These are phyloP conservation scores for Cryptococcus depauperatus DNA, from an alignment of 1,284 basidiomycete genomes.

Conservation along the genomic window DNA sequence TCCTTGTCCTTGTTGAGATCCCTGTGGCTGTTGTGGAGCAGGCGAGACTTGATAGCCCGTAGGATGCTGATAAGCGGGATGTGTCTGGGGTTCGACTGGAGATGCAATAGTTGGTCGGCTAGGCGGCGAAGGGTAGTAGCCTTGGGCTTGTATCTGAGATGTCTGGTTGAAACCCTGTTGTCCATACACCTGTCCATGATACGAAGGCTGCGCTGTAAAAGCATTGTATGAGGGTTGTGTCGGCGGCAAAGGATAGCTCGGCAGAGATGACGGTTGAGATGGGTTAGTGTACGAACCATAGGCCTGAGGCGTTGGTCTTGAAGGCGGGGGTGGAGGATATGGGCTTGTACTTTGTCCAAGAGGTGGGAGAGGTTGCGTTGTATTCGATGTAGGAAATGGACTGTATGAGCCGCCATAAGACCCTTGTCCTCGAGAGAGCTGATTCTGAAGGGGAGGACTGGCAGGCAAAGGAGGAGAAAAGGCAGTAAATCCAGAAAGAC, in stretches of 20 bases:
- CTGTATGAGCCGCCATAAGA: conserved; percentile 7
- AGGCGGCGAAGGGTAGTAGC: conserved; percentile 8
- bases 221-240: conserved; percentile 22
- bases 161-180: conserved; percentile 6
- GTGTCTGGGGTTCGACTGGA: conserved; percentile 1
- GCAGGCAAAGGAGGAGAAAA: conserved; percentile 18
- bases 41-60: not conserved
- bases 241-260: conserved; percentile 19
- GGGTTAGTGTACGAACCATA: conserved; percentile 23
- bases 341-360: no score
- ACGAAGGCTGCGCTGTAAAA: conserved; percentile 12
- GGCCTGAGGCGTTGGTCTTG: conserved; percentile 4
- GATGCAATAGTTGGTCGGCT: conserved; percentile 6
- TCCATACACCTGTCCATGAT: conserved; percentile 4
- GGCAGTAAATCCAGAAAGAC: conserved; percentile 23
- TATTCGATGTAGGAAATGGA: conserved; percentile 15
- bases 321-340: conserved; percentile 40
- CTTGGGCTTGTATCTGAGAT: conserved; percentile 3
- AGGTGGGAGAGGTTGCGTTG: conserved; percentile 6
- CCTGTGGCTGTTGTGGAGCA: not conserved
- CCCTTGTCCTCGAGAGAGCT: conserved; percentile 9
- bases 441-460: conserved; percentile 8
- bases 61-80: not conserved
- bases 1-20: not conserved
- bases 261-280: conserved; percentile 42